Evolutionary conservation across 495 filamentous ascomycete genomes (phyloP), one percentile per base, ranked within the genome.

Genomic region (Neohortaea acidophila): DNA sequence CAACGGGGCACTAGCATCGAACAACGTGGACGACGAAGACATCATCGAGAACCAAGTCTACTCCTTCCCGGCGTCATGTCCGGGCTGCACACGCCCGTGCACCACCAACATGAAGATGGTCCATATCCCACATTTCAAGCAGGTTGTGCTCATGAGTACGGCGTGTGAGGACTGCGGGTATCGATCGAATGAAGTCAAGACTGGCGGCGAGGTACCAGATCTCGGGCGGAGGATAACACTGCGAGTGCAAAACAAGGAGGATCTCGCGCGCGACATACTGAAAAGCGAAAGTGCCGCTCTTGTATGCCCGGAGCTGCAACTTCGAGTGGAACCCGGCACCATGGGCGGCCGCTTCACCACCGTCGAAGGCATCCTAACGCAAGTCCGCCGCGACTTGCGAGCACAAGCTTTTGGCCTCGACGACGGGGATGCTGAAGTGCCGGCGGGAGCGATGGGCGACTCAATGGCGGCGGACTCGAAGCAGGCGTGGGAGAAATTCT

Each of bases 281-380:
- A 99, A 99, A 67, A 85, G 81, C 52, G 89, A 96, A 59, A 87
- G 79, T 24, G 94, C 86, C 52, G 70, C 73, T 4, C 64, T 99
- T 34, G 66, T 72, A 49, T 87, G 82, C 51, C 79, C 85, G 2
- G 85, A 96, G 51, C 75, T 94, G 42, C 72, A 74, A 44, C 70
- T 97, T 17, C 69, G 69, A 22, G 82, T 94, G 17, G 77, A 84
- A 52, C 81, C 86, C 0, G 89, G 89, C 28, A 94, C 87, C 0
- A 70, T 96, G 3, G 89, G 89, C 44, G 87, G 87, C n/a, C 76
- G 86, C 27, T 97, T 97, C 65, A 96, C 89, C 8, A 97, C 91
- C 4, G 73, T 96, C 14, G 91, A 96, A 59, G 89, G 89, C 44
- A 70, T 94, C 15, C 66, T 96, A n/a, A 86, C 82, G 0, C 84